Percentiles rank a stretch among this genome's conserved stretches.
Evolutionary conservation across 768 basidiomycete species (phyloP).

Genomic region (Boletus eberwhitei): DNA sequence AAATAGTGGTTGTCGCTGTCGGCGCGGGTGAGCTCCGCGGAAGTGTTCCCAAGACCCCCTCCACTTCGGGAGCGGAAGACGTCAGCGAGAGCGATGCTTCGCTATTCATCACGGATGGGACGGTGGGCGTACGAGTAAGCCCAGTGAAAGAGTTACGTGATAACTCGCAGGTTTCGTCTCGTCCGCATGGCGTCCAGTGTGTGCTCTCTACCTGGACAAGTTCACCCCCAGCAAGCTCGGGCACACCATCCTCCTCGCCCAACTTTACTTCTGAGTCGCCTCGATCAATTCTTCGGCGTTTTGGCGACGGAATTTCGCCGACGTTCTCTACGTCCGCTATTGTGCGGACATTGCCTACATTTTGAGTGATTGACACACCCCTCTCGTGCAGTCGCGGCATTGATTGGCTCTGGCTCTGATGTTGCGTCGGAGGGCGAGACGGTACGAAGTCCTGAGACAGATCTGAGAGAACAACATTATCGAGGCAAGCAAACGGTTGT

Average conservation of each 20-base stretch:
- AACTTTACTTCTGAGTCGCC: neutral
- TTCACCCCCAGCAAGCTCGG: neutral
- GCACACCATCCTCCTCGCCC: neutral
- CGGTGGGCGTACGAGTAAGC: neutral
- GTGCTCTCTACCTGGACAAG: neutral
- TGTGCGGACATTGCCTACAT: neutral
- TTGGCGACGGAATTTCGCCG: neutral
- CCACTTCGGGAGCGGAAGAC: neutral
- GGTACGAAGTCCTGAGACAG: neutral
- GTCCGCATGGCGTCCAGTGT: neutral
- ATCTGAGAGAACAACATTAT: constrained; percentile 11
- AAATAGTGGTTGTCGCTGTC: constrained; percentile 4
- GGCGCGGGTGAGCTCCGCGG: neutral
- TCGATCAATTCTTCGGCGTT: constrained; percentile 17
- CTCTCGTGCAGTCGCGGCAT: neutral
- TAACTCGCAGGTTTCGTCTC: neutral
- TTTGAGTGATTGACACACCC: neutral
- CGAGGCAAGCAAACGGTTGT: constrained; percentile 16
- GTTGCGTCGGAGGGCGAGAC: neutral
- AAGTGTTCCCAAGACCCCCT: neutral
- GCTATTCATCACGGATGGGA: neutral
- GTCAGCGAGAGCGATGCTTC: neutral
- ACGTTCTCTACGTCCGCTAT: constrained; percentile 5
- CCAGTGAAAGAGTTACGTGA: neutral
- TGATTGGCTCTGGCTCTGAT: neutral